Percentiles rank a stretch among this genome's conserved stretches.
Evolutionary conservation across 2,329 filamentous ascomycete species (phyloP).

Genomic region (Trichoderma semiorbis): DNA sequence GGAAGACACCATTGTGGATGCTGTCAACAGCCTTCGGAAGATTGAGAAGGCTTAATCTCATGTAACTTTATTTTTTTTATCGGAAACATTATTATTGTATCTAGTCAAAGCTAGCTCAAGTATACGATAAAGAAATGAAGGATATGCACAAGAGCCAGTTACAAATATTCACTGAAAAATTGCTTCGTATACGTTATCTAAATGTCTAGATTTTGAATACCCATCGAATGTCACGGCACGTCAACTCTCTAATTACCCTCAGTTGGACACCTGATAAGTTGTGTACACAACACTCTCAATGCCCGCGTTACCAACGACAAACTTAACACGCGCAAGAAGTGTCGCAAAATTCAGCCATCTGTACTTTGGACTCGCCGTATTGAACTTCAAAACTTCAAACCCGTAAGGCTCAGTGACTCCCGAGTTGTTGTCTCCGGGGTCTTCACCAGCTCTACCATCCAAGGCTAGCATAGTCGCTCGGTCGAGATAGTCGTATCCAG

Average conservation of each 20-base stretch:
- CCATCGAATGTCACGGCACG: neutral
- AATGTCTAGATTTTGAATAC: neutral
- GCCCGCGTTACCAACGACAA: neutral
- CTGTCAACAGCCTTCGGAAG: neutral
- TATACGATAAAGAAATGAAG: neutral
- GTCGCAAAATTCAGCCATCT: neutral
- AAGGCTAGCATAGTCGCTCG: conserved; percentile 1
- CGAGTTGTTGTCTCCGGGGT: neutral
- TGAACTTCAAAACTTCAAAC: conserved; percentile 5
- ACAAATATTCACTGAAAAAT: neutral
- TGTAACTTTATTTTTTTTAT: rapidly evolving
- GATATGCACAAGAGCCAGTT: neutral
- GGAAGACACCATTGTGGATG: neutral
- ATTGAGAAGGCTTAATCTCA: neutral
- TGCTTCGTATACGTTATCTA: neutral
- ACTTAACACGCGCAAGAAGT: neutral
- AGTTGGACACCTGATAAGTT: neutral
- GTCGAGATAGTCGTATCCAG: conserved; percentile 6
- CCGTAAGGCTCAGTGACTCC: neutral
- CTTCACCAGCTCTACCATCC: neutral
- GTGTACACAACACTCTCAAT: conserved; percentile 9
- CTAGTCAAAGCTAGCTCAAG: neutral
- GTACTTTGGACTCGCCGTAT: neutral
- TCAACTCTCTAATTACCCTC: neutral
- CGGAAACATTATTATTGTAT: neutral